Conservation (phyloP, 805 yeast species). For the Metschnikowia baotianmanensis region DNA sequence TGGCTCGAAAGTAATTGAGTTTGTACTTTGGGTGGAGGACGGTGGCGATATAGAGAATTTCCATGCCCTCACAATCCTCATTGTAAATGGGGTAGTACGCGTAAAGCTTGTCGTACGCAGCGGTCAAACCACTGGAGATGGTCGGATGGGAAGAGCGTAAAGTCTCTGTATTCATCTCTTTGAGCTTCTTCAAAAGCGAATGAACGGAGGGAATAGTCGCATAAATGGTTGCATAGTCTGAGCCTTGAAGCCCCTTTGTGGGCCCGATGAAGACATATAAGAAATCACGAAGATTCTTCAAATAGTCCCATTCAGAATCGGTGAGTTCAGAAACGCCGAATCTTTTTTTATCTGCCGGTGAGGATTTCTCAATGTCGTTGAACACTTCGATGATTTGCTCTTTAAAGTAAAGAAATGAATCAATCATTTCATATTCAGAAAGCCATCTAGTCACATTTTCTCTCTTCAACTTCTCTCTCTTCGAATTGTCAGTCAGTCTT, state of each 20-base stretch:
- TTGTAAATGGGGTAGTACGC: too few species aligned
- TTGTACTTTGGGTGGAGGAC: conserved; percentile 3
- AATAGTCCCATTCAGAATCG: conserved; percentile 5
- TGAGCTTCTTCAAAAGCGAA: too few species aligned
- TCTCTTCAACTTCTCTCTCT: conserved; percentile 2
- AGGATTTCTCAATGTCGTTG: not conserved
- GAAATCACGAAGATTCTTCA: conserved; percentile 1
- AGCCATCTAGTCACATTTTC: conserved; percentile 5
- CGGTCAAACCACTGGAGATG: too few species aligned
- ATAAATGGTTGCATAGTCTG: too few species aligned
- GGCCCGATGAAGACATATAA: conserved; percentile 2
- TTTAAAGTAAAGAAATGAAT: conserved; percentile 3
- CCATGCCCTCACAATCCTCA: conserved; percentile 1
- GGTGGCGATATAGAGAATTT: conserved; percentile 4
- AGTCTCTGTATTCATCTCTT: too few species aligned
- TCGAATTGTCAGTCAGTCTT: conserved; percentile 3
- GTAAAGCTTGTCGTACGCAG: too few species aligned
- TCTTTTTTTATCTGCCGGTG: conserved; percentile 1
- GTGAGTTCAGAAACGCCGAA: conserved; percentile 3
- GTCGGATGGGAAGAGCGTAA: too few species aligned
- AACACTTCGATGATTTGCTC: conserved; percentile 3
- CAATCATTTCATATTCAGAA: conserved; percentile 5
- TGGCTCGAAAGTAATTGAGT: too few species aligned
- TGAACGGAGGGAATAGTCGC: too few species aligned
- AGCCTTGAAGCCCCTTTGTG: conserved; percentile 3